A percentile compares a stretch with the other conserved stretches of the same genome.
Conservation (phyloP, 495 filamentous ascomycete genomes). For the Penicillium lagena region DNA sequence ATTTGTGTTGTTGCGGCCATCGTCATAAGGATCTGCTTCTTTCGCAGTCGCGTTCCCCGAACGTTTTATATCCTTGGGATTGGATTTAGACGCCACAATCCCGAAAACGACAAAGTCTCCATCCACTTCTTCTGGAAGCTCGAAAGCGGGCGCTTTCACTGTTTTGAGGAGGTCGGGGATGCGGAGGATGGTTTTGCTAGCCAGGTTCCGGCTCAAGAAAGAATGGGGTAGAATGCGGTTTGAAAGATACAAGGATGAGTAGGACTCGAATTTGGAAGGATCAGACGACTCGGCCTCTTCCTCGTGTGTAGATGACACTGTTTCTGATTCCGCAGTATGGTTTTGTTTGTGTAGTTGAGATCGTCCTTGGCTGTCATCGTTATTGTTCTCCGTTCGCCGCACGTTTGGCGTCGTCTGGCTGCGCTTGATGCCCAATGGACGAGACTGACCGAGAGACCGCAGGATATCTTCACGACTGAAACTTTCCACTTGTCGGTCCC, state of each 20-base stretch:
- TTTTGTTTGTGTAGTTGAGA: conserved; percentile 17
- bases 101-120: conserved; percentile 83
- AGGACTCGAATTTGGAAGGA: conserved; percentile 66
- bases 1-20: conserved; percentile 49
- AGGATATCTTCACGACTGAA: conserved; percentile 63
- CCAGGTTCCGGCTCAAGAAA: conserved; percentile 65
- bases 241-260: conserved; percentile 76
- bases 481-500: conserved; percentile 38
- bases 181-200: conserved; percentile 66
- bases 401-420: conserved; percentile 47
- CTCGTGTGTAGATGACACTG: conserved; percentile 10
- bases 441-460: conserved; percentile 27
- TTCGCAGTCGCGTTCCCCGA: conserved; percentile 35
- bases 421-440: conserved; percentile 30
- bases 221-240: conserved; percentile 81
- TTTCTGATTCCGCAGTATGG: conserved; percentile 25
- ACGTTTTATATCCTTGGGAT: conserved; percentile 62
- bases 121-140: conserved; percentile 79
- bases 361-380: conserved; percentile 9
- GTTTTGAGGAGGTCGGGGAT: conserved; percentile 77
- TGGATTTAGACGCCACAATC: conserved; percentile 80
- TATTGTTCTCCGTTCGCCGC: conserved; percentile 15
- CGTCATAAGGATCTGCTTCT: conserved; percentile 42
- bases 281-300: conserved; percentile 23
- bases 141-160: conserved; percentile 78